Conservation (phyloP, 306 rosid genomes). For the Elaeagnus macrophylla region DNA sequence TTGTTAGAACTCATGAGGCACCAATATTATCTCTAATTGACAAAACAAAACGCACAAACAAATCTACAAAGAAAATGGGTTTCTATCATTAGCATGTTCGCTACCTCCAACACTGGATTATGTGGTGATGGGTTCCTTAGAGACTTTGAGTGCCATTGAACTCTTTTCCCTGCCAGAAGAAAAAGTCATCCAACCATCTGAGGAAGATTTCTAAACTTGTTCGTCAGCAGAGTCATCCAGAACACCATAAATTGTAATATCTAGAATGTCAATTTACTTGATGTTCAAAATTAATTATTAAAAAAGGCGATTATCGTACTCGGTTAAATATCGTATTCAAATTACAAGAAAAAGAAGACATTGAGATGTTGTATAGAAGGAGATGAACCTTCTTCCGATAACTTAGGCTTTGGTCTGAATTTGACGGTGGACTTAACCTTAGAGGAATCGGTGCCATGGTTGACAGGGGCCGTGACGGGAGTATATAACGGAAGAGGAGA, state of each 20-base stretch:
- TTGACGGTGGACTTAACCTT: constrained; percentile 14
- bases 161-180: constrained; percentile 34
- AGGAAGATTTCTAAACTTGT: background rate
- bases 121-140: constrained; percentile 32
- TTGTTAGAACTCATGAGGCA: constrained; percentile 33
- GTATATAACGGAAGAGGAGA: constrained; percentile 64
- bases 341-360: no score
- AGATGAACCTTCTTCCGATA: constrained; percentile 25
- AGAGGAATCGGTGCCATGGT: constrained; percentile 17
- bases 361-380: no score
- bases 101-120: constrained; percentile 60
- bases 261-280: no score
- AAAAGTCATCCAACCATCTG: background rate
- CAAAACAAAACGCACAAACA: background rate
- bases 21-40: constrained; percentile 27
- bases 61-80: background rate
- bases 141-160: constrained; percentile 42
- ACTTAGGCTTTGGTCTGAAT: constrained; percentile 14
- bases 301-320: no score
- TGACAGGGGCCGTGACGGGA: constrained; percentile 24
- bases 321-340: no score
- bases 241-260: no score
- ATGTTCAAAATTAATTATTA: no score
- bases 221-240: no score
- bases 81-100: background rate